Evolutionary conservation across 257 asterid species (phyloP), one percentile per base, ranked within the genome.

Genomic region (Petunia secreta): DNA sequence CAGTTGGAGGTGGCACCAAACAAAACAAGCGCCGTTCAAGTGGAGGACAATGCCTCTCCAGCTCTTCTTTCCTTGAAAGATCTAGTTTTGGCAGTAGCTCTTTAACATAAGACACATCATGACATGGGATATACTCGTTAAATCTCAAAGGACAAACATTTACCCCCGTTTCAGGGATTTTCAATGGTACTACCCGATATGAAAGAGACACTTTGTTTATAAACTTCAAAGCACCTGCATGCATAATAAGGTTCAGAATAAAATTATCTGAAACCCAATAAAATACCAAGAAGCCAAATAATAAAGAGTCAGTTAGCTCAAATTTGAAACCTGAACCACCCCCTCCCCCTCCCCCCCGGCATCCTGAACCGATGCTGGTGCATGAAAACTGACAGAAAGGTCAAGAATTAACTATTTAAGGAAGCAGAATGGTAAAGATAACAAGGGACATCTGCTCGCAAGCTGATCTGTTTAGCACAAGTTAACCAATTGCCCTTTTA

Each of bases 31-130:
- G 93, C 82, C 90, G 88, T 36, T 79, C 79, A 6, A 85, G 79
- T 1, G 97, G 96, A 79, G 95, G 98, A 60, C 98, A 94, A 74
- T 96, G 97, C 92, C 98, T 92, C 86, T 96, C 96, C 68, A 93
- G 89, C 87, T 91, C 96, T 84, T 96, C 98, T 86, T 83, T 90
- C 79, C 93, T 90, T 11, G 92, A 85, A 84, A 88, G 77, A 87
- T 96, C 93, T 84, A 91, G 88, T 54, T 87, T 85, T 3, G 96
- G 92, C 25, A 85, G 86, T 53, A 96, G 79, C 84, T 92, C 93
- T 55, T 87, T 91, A 88, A 90, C 87, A 88, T 92, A 94, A 48
- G 91, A 83, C 68, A 85, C 71, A 86, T 94, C 93, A 75, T 96
- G 97, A 81, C 98, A 95, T 11, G 99, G 98, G 80, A 95, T 92